These are phyloP conservation scores for Umbelopsis sp. DNA, from an alignment of 192 early-diverging fungal genomes.

Conservation along the genomic window DNA sequence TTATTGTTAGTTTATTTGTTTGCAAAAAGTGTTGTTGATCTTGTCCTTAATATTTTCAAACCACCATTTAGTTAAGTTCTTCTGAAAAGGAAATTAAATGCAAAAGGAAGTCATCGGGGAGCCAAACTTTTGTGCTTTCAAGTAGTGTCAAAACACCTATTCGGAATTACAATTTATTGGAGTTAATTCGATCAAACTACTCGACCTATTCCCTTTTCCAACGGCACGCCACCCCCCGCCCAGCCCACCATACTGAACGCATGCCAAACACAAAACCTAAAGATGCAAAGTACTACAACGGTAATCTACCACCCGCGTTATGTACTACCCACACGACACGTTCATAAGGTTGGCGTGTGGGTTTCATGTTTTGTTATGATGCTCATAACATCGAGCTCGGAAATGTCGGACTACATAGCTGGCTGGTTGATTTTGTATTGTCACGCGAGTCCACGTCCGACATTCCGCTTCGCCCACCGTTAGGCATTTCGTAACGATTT, in stretches of 20 bases:
- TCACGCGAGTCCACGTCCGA: conserved; percentile 5
- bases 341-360: too few relatives aligned
- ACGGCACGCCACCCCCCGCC: too few relatives aligned
- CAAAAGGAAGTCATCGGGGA: conserved; percentile 15
- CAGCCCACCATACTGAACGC: neutral
- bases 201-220: too few relatives aligned
- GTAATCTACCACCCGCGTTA: neutral
- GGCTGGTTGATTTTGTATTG: neutral
- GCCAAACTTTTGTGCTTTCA: neutral
- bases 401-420: too few relatives aligned
- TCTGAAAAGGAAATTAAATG: conserved; percentile 11
- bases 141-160: neutral
- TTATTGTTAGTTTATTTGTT: neutral
- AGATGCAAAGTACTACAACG: too few relatives aligned
- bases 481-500: neutral
- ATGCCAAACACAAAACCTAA: neutral
- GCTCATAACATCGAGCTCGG: too few relatives aligned
- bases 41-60: neutral
- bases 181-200: conserved; percentile 6
- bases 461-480: neutral
- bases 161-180: neutral
- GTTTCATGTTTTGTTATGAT: too few relatives aligned
- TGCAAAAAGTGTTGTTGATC: neutral
- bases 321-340: conserved; percentile 8
- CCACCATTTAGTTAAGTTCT: neutral